Evolutionary conservation across 306 rosid genomes (phyloP).

Genomic region (Dalbergia cochinchinensis): DNA sequence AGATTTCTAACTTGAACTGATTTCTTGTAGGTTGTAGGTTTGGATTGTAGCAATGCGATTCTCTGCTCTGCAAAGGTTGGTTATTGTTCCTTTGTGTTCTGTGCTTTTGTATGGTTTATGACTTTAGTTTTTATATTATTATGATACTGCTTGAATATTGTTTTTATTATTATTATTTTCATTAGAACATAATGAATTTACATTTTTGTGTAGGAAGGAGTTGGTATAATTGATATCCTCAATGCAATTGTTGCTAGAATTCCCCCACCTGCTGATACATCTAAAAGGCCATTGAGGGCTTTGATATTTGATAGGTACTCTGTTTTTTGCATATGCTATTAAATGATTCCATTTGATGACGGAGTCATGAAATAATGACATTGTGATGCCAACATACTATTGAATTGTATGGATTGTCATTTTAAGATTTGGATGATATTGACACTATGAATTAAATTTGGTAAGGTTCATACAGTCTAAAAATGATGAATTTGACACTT

Average conservation of each 20-base stretch:
- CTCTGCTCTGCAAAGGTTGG: constrained; percentile 93
- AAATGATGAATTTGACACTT: constrained; percentile 30
- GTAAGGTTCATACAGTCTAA: constrained; percentile 22
- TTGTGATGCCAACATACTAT: constrained; percentile 16
- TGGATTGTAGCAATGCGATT: constrained; percentile 89
- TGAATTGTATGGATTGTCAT: constrained; percentile 26
- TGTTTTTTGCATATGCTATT: constrained; percentile 23
- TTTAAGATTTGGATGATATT: constrained; percentile 34
- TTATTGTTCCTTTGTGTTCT: constrained; percentile 36
- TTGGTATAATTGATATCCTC: constrained; percentile 83
- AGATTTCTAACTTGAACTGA: constrained; percentile 35
- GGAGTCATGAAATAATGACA: constrained; percentile 20
- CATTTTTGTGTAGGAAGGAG: constrained; percentile 73
- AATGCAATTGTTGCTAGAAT: constrained; percentile 79
- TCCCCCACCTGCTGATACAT: constrained; percentile 80
- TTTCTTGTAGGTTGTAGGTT: constrained; percentile 75
- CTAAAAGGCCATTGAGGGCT: constrained; percentile 78
- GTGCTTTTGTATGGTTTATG: constrained; percentile 14
- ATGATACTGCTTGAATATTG: background rate
- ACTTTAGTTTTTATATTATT: constrained; percentile 29
- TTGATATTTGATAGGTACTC: constrained; percentile 87
- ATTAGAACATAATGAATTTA: constrained; percentile 26
- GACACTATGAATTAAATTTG: constrained; percentile 29
- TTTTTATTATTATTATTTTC: background rate
- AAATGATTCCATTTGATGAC: constrained; percentile 30